Percentiles rank a stretch among this genome's conserved stretches.
phyloP scores from a whole-genome alignment of 768 basidiomycete genomes.

The Suillus fuscotomentosus region DNA sequence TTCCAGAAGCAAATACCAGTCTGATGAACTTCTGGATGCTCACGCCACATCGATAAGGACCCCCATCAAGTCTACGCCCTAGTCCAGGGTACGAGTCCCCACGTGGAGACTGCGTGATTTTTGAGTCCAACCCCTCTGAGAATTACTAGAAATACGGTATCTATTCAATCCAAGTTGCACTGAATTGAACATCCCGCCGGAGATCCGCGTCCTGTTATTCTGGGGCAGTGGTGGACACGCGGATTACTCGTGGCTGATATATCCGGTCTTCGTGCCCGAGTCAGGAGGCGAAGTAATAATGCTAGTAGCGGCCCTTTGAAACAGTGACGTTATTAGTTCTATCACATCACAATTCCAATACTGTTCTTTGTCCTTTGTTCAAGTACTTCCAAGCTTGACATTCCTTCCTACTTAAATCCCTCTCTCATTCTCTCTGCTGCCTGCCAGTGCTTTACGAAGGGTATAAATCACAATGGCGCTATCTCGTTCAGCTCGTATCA shows the following conservation, averaged over 20 bases:
- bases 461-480: constrained; percentile 24
- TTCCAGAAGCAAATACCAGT: background rate
- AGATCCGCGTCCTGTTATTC: background rate
- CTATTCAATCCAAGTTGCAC: too few species aligned
- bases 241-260: background rate
- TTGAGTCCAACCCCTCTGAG: background rate
- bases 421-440: background rate
- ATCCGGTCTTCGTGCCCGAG: background rate
- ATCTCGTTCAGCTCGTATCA: constrained; percentile 75
- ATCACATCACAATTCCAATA: background rate
- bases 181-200: background rate
- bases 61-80: background rate
- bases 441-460: background rate
- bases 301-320: background rate
- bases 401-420: background rate
- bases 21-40: background rate
- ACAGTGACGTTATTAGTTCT: background rate
- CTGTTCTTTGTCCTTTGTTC: background rate
- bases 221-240: background rate
- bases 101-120: background rate
- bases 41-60: background rate
- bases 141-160: background rate
- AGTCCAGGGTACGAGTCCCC: background rate
- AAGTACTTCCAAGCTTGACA: background rate
- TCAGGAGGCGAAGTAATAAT: background rate